phyloP scores from a whole-genome alignment of 441 rosid genomes.

The Populus hybrid region DNA sequence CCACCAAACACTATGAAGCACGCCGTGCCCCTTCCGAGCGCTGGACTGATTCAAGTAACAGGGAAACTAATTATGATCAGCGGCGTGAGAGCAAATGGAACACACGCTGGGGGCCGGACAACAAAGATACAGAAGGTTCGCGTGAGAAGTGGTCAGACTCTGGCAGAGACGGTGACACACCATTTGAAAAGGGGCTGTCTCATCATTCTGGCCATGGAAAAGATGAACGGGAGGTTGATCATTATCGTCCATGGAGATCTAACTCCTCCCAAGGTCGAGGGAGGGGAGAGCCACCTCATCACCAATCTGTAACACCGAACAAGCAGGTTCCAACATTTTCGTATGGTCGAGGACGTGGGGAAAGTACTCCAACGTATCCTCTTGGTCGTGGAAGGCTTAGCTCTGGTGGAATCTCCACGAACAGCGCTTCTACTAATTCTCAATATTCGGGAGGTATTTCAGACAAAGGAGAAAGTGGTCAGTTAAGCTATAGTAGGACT shows the following conservation, averaged over 20 bases:
- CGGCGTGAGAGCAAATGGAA: constrained; percentile 99
- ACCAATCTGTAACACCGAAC: constrained; percentile 50
- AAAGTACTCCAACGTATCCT: constrained; percentile 51
- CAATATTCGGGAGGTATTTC: constrained; percentile 42
- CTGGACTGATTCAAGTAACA: constrained; percentile 76
- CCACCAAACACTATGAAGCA: constrained; percentile 54
- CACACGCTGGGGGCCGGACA: constrained; percentile 97
- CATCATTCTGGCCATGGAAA: constrained; percentile 26
- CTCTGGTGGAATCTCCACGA: constrained; percentile 51
- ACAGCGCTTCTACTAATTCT: constrained; percentile 38
- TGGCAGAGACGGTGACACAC: constrained; percentile 65
- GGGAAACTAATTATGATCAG: constrained; percentile 71
- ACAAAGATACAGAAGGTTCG: constrained; percentile 55
- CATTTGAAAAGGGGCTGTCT: constrained; percentile 16
- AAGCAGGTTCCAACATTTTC: constrained; percentile 71
- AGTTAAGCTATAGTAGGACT: constrained; percentile 70
- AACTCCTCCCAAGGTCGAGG: constrained; percentile 63
- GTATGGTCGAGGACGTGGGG: constrained; percentile 74
- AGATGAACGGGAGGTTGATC: constrained; percentile 78
- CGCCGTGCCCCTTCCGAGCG: constrained; percentile 81
- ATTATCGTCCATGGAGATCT: constrained; percentile 87
- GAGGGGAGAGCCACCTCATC: constrained; percentile 74
- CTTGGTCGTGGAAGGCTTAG: constrained; percentile 65
- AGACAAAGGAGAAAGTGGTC: constrained; percentile 60
- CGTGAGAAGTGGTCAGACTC: constrained; percentile 65